Percentiles rank a stretch among this genome's conserved stretches.
phyloP scores from a whole-genome alignment of 1,284 basidiomycete genomes.

The Naganishia liquefaciens region DNA sequence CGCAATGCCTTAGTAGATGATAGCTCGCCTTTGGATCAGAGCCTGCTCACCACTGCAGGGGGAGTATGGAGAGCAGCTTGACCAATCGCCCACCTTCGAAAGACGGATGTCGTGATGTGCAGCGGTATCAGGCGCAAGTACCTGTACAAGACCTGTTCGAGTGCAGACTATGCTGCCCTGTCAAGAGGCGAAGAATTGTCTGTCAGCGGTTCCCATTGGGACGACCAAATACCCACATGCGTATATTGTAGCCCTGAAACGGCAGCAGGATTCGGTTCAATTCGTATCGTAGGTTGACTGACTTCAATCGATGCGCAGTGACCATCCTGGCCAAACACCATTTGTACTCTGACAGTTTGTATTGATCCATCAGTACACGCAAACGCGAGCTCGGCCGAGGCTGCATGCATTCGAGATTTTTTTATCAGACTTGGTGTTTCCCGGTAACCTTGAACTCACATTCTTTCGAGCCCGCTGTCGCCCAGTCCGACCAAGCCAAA shows the following conservation, averaged over 20 bases:
- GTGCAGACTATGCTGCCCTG: conserved; percentile 14
- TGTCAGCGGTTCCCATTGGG: neutral
- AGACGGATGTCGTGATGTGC: neutral
- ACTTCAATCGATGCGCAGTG: neutral
- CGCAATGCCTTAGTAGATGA: neutral
- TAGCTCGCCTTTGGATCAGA: neutral
- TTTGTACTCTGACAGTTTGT: neutral
- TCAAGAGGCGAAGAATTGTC: neutral
- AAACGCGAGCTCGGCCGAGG: conserved; percentile 12
- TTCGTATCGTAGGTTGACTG: conserved; percentile 3
- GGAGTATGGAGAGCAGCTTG: conserved; percentile 17
- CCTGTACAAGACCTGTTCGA: conserved; percentile 13
- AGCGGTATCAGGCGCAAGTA: neutral
- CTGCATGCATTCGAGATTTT: neutral
- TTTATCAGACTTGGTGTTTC: too few relatives aligned
- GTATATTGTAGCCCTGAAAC: conserved; percentile 11
- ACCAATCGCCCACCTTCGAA: conserved; percentile 6
- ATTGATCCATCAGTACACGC: conserved; percentile 10
- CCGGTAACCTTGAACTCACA: neutral
- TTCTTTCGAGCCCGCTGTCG: neutral
- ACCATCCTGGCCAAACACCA: conserved; percentile 10
- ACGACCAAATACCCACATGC: conserved; percentile 1
- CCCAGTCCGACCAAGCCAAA: conserved; percentile 15
- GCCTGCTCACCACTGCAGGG: conserved; percentile 15
- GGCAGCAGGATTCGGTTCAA: conserved; percentile 1